A percentile compares a stretch with the other conserved stretches of the same genome.
Evolutionary conservation across 371 early-diverging fungal genomes (phyloP).

Genomic region (Mucor racemosus): DNA sequence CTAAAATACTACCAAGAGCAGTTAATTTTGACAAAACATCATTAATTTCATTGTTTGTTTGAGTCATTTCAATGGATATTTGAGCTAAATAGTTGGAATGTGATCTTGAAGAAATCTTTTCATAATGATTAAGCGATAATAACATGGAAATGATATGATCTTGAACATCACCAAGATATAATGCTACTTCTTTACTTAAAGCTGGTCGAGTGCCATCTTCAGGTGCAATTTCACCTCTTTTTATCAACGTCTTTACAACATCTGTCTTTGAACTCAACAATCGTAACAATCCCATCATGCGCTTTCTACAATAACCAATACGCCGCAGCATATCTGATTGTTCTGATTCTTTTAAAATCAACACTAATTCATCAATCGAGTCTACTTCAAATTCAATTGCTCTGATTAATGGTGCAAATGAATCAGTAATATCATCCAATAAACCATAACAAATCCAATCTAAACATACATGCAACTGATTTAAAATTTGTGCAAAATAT

Average conservation of each 20-base stretch:
- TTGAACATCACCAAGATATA: constrained; percentile 94
- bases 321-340: constrained; percentile 87
- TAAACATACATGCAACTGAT: constrained; percentile 15
- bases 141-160: constrained; percentile 95
- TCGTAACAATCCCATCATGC: constrained; percentile 75
- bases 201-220: constrained; percentile 43
- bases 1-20: constrained; percentile 88
- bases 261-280: constrained; percentile 82
- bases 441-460: constrained; percentile 93
- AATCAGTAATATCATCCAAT: constrained; percentile 85
- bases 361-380: constrained; percentile 87
- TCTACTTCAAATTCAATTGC: constrained; percentile 90
- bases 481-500: background rate
- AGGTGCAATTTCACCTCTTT: constrained; percentile 67
- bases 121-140: constrained; percentile 87
- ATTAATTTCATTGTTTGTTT: constrained; percentile 90
- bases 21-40: constrained; percentile 91
- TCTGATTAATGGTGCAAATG: constrained; percentile 79
- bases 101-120: constrained; percentile 87
- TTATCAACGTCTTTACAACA: constrained; percentile 79
- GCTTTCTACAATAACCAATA: constrained; percentile 84
- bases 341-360: constrained; percentile 87
- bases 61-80: constrained; percentile 95
- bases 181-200: constrained; percentile 65
- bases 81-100: constrained; percentile 97